These are phyloP conservation scores for Hypoxylon perforatum DNA, from an alignment of 495 filamentous ascomycete species.

Conservation along the genomic window DNA sequence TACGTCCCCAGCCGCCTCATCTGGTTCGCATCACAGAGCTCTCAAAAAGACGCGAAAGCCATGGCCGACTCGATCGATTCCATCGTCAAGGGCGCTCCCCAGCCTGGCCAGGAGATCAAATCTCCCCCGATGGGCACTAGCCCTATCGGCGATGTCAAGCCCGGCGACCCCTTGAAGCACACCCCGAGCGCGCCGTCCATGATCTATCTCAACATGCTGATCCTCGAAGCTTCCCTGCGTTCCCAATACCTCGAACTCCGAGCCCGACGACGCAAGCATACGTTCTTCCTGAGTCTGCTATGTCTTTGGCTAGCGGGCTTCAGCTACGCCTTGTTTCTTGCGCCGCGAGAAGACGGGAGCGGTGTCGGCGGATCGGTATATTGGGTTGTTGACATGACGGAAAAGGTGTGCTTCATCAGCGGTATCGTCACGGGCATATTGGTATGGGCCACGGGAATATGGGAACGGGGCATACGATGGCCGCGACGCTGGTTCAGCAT, in stretches of 20 bases:
- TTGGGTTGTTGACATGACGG: constrained; percentile 89
- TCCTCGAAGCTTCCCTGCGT: constrained; percentile 93
- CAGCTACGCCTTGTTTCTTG: constrained; percentile 85
- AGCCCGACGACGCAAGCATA: constrained; percentile 89
- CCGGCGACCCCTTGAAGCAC: constrained; percentile 78
- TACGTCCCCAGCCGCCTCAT: constrained; percentile 60
- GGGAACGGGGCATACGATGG: constrained; percentile 95
- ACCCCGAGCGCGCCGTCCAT: constrained; percentile 92
- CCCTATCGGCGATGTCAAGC: constrained; percentile 52
- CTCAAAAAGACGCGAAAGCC: constrained; percentile 24
- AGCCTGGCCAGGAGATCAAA: constrained; percentile 54
- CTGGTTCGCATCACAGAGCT: constrained; percentile 66
- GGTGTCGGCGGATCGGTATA: constrained; percentile 94
- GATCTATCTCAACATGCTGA: constrained; percentile 97
- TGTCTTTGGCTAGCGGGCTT: constrained; percentile 84
- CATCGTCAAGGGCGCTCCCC: constrained; percentile 84
- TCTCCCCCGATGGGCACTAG: constrained; percentile 54
- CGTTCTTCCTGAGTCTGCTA: constrained; percentile 89
- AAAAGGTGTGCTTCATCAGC: constrained; percentile 88
- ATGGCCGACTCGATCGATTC: constrained; percentile 78
- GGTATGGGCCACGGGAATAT: constrained; percentile 93
- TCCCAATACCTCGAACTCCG: constrained; percentile 91
- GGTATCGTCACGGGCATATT: constrained; percentile 84
- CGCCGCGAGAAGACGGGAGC: constrained; percentile 87
- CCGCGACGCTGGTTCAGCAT: constrained; percentile 89